phyloP scores from a whole-genome alignment of 2,329 filamentous ascomycete genomes.

The Penicillium sp. region DNA sequence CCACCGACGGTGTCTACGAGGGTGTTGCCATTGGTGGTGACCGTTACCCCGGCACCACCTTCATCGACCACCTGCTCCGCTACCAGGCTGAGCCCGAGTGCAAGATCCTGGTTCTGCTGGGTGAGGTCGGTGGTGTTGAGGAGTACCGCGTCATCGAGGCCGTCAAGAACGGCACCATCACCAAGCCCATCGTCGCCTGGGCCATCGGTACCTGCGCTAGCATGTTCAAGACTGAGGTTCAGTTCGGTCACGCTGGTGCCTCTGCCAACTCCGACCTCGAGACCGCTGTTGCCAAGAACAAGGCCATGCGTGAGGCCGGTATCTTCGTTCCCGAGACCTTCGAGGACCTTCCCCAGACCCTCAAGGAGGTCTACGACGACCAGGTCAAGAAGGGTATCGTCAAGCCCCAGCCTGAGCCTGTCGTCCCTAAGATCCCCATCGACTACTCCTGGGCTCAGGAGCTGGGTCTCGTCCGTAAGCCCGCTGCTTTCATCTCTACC shows the following conservation, averaged over 20 bases:
- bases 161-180: conserved; percentile 86
- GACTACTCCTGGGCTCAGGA: conserved; percentile 99
- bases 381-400: conserved; percentile 78
- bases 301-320: conserved; percentile 88
- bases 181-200: conserved; percentile 98
- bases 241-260: conserved; percentile 96
- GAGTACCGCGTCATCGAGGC: conserved; percentile 99
- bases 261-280: conserved; percentile 99
- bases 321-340: conserved; percentile 93
- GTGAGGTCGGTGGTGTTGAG: conserved; percentile 98
- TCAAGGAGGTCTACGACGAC: conserved; percentile 77
- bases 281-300: conserved; percentile 93
- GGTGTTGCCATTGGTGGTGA: conserved; percentile 99
- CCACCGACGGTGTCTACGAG: conserved; percentile 95
- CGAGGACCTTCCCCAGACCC: conserved; percentile 74
- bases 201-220: conserved; percentile 97
- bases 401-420: conserved; percentile 75
- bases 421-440: conserved; percentile 96
- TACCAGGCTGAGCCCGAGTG: conserved; percentile 95
- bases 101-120: conserved; percentile 92
- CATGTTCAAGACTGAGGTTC: conserved; percentile 99
- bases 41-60: conserved; percentile 95
- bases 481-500: conserved; percentile 98
- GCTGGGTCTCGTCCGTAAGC: conserved; percentile 98
- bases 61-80: conserved; percentile 95